These are phyloP conservation scores for Catunica adiposa DNA, from an alignment of 2,329 filamentous ascomycete genomes.

Conservation along the genomic window DNA sequence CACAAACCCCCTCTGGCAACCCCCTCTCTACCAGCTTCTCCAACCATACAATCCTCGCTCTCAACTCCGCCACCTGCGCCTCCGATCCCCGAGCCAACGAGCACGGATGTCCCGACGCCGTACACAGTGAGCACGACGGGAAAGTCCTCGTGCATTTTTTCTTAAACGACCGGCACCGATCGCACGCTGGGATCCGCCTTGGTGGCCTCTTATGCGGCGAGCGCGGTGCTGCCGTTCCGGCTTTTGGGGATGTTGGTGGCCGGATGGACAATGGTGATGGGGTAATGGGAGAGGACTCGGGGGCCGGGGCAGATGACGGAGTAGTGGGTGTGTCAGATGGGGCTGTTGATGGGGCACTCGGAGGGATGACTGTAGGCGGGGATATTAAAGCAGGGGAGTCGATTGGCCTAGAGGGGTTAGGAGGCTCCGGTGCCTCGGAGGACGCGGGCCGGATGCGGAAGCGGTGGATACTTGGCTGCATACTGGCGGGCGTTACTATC, in stretches of 20 bases:
- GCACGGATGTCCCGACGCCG: slow-evolving; percentile 25
- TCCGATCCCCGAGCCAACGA: slow-evolving; percentile 21
- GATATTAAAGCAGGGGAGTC: too few relatives aligned
- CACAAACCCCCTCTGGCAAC: slow-evolving; percentile 17
- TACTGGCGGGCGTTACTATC: not conserved
- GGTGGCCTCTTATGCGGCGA: not conserved
- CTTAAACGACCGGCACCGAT: slow-evolving; percentile 29
- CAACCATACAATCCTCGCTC: slow-evolving; percentile 27
- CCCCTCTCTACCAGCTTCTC: slow-evolving; percentile 22
- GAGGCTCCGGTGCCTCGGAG: too few relatives aligned
- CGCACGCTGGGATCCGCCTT: slow-evolving; percentile 22
- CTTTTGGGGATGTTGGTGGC: not conserved
- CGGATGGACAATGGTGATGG: not conserved
- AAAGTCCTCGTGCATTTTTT: slow-evolving; percentile 29
- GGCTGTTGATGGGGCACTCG: not conserved
- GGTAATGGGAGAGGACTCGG: not conserved
- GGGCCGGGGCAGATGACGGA: not conserved
- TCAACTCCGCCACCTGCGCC: slow-evolving; percentile 24
- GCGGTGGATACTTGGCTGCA: slow-evolving; percentile 17
- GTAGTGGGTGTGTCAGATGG: not conserved
- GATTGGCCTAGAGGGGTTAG: too few relatives aligned
- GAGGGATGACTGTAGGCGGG: not conserved
- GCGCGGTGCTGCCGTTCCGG: not conserved
- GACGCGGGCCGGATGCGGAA: slow-evolving; percentile 18
- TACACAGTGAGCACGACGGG: slow-evolving; percentile 26